These are phyloP conservation scores for Mycogone perniciosa DNA, from an alignment of 2,329 filamentous ascomycete species.

Conservation along the genomic window DNA sequence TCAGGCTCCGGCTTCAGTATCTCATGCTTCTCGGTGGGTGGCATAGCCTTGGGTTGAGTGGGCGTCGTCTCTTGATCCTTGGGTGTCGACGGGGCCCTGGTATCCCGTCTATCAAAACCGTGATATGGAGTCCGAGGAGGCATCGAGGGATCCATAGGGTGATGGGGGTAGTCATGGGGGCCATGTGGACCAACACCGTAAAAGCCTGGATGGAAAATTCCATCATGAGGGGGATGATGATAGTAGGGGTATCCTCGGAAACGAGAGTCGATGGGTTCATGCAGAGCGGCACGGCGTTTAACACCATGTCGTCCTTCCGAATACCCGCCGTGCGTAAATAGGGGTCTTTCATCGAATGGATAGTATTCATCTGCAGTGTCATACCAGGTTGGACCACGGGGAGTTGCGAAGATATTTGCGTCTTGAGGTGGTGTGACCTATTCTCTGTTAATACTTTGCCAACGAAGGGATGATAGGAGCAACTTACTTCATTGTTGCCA, in stretches of 20 bases:
- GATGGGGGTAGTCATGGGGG: neutral
- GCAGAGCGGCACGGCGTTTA: neutral
- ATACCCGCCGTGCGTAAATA: neutral
- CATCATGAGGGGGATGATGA: neutral
- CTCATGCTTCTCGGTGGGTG: neutral
- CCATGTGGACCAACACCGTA: neutral
- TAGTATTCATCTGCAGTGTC: neutral
- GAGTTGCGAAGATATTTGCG: neutral
- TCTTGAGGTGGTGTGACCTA: neutral
- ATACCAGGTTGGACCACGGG: neutral
- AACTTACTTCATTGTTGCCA: neutral
- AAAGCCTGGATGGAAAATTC: neutral
- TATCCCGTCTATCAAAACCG: neutral
- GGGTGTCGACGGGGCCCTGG: neutral
- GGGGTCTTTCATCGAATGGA: neutral
- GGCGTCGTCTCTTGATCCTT: neutral
- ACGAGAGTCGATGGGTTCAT: neutral
- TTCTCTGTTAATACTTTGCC: neutral
- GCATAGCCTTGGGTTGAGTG: neutral
- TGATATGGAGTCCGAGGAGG: neutral
- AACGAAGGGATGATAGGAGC: neutral
- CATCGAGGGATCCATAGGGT: neutral
- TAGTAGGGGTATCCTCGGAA: neutral
- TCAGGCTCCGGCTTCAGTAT: too few species aligned
- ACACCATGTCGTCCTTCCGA: neutral